Conservation (phyloP, 768 basidiomycete species). For the Arthromyces matolae region DNA sequence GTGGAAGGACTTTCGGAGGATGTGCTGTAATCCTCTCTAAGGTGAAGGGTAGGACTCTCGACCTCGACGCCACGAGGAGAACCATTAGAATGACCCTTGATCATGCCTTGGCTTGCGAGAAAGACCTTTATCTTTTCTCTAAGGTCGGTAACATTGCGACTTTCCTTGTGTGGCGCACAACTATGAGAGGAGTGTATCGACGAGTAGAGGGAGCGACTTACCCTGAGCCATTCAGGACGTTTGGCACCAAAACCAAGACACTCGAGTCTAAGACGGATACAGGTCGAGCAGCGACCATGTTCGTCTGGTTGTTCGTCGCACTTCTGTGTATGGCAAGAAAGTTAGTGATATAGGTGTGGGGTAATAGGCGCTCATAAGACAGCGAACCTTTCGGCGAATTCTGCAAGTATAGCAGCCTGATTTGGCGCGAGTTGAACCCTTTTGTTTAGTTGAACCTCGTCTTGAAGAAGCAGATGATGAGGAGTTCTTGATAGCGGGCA, state of each 20-base stretch:
- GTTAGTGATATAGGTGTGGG: slow-evolving; percentile 16
- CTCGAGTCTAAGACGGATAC: slow-evolving; percentile 74
- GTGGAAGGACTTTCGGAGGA: slow-evolving; percentile 34
- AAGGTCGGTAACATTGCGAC: slow-evolving; percentile 59
- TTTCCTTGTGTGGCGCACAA: slow-evolving; percentile 46
- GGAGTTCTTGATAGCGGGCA: slow-evolving; percentile 42
- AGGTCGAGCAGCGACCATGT: slow-evolving; percentile 68
- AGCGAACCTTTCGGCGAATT: slow-evolving; percentile 74
- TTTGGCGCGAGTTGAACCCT: slow-evolving; percentile 82
- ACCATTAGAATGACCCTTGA: slow-evolving; percentile 80
- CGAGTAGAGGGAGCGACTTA: slow-evolving; percentile 29
- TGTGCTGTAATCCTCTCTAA: slow-evolving; percentile 41
- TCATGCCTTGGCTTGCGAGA: slow-evolving; percentile 81
- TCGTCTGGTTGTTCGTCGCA: slow-evolving; percentile 72
- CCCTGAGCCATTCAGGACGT: slow-evolving; percentile 82
- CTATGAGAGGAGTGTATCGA: background rate
- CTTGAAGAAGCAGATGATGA: slow-evolving; percentile 38
- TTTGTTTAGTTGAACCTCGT: slow-evolving; percentile 61
- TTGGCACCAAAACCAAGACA: slow-evolving; percentile 85
- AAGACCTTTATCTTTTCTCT: slow-evolving; percentile 79
- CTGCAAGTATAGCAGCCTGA: slow-evolving; percentile 88
- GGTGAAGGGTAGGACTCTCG: slow-evolving; percentile 52
- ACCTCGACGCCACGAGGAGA: slow-evolving; percentile 56
- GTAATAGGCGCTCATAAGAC: slow-evolving; percentile 13
- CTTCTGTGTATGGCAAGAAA: slow-evolving; percentile 48